Percentiles rank a stretch among this genome's conserved stretches.
Evolutionary conservation across 495 filamentous ascomycete genomes (phyloP).

Genomic region (Penicillium odoratum): DNA sequence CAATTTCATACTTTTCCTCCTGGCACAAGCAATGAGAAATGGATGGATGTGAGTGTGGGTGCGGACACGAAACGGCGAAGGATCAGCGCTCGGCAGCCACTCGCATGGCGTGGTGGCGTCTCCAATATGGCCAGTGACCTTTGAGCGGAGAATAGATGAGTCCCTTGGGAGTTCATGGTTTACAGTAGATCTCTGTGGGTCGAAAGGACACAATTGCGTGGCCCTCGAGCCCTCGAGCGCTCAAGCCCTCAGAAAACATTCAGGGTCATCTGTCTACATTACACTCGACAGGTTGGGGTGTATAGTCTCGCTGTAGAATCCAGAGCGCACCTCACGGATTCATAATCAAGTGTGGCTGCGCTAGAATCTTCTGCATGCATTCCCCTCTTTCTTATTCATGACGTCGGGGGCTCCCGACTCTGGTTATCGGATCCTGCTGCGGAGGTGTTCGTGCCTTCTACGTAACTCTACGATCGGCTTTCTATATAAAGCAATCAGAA

Average conservation of each 20-base stretch:
- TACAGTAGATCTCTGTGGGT: slow-evolving; percentile 18
- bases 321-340: neutral
- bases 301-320: neutral
- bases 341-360: neutral
- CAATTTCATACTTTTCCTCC: neutral
- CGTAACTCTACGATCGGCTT: neutral
- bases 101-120: slow-evolving; percentile 17
- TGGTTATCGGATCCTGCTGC: neutral
- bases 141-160: slow-evolving; percentile 1
- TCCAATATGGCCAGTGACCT: slow-evolving; percentile 19
- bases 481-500: neutral
- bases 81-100: slow-evolving; percentile 15
- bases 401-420: slow-evolving; percentile 19
- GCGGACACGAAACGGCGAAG: slow-evolving; percentile 1
- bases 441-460: slow-evolving; percentile 6
- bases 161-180: slow-evolving; percentile 3
- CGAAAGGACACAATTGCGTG: slow-evolving; percentile 18
- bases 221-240: slow-evolving; percentile 2
- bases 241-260: neutral
- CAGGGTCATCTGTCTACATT: neutral
- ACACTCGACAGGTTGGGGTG: neutral
- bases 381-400: slow-evolving; percentile 8
- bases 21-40: neutral
- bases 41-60: slow-evolving; percentile 6
- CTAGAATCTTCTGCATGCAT: neutral